Evolutionary conservation across 495 filamentous ascomycete genomes (phyloP), one percentile per base, ranked within the genome.

Genomic region (Penicillium macrosclerotiorum): DNA sequence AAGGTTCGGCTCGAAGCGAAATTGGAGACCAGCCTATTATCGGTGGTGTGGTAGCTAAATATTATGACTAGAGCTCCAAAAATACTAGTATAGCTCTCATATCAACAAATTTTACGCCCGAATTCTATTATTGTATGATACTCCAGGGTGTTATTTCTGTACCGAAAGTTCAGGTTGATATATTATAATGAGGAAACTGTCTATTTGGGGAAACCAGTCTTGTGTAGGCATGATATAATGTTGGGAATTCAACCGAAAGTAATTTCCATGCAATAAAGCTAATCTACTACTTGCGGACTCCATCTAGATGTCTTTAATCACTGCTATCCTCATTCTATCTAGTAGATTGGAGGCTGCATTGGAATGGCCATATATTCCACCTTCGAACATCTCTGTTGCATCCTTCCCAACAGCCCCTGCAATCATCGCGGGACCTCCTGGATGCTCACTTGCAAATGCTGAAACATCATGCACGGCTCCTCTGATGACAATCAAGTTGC

Each of bases 331-430:
- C 88, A 95, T 93, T 46, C 89, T 95, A n/a, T 86, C 89, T 45
- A 96, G 79, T 20, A 95, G 76, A 72, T 96, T 96, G 78, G 94
- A 89, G 38, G 91, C 91, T 42, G 87, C 91, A 68, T 95, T 95
- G 45, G 85, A 89, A 77, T 96, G 91, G 60, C 86, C 82, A 73
- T 96, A 96, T 32, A 96, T 85, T 66, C 90, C 91, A 47, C 91
- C 91, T 74, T 95, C 94, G 80, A 96, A 96, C 73, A 94, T 91
- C 55, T 88, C 88, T 6, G 91, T 95, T 37, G 91, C 91, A 59
- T 96, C 91, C 75, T 95, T 95, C 68, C 90, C 91, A 24, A 96
- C 79, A 25, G 84, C 90, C 12, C 84, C 86, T 35, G 70, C 80
- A 76, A 96, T 95, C 69, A 96, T 82, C 25, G 88, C 83, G 73